Percentiles rank a stretch among this genome's conserved stretches.
These are phyloP conservation scores for Phalaenopsis equestris DNA, from an alignment of 106 monocot species.

Conservation along the genomic window DNA sequence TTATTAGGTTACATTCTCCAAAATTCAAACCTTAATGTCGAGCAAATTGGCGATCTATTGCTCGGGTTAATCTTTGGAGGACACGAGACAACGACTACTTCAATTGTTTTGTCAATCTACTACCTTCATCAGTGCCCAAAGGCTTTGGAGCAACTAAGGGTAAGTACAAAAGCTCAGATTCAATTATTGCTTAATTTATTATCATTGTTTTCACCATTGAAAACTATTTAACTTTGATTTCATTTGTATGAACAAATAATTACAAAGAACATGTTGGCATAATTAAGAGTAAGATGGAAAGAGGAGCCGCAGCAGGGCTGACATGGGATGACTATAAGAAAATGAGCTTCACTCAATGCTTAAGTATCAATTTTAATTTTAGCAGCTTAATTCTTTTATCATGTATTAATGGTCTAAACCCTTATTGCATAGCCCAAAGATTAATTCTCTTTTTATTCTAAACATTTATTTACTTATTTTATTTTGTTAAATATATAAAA, in stretches of 20 bases:
- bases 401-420: too few relatives aligned
- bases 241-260: neutral
- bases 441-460: too few relatives aligned
- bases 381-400: too few relatives aligned
- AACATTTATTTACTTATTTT: too few relatives aligned
- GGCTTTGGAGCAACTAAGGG: conserved; percentile 50
- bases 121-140: conserved; percentile 58
- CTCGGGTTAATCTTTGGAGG: conserved; percentile 89
- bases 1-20: conserved; percentile 59
- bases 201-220: neutral
- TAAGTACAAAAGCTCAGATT: conserved; percentile 7
- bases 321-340: conserved; percentile 82
- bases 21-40: conserved; percentile 57
- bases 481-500: too few relatives aligned
- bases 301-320: conserved; percentile 29
- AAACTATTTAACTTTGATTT: neutral
- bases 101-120: conserved; percentile 63
- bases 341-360: conserved; percentile 88
- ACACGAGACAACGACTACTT: conserved; percentile 81
- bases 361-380: conserved; percentile 35
- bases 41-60: conserved; percentile 83
- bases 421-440: too few relatives aligned
- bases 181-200: neutral
- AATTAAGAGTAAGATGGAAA: conserved; percentile 23
- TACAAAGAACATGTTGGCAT: conserved; percentile 47